A percentile compares a stretch with the other conserved stretches of the same genome.
These are phyloP conservation scores for Pezicula neosporulosa DNA, from an alignment of 2,329 filamentous ascomycete species.

Conservation along the genomic window DNA sequence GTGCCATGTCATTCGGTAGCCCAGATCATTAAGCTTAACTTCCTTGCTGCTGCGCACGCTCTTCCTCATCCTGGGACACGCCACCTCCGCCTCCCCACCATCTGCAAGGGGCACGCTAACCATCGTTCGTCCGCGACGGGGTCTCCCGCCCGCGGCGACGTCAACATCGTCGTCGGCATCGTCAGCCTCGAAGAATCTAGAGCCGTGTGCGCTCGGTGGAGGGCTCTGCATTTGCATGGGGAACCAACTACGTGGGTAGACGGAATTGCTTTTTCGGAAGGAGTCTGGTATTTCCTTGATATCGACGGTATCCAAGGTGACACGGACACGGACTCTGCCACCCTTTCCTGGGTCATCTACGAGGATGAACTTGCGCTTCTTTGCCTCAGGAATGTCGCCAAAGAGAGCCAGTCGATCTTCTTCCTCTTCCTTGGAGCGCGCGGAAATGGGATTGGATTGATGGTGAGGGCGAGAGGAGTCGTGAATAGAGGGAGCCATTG, in stretches of 20 bases:
- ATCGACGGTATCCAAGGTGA: constrained; percentile 89
- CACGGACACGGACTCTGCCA: constrained; percentile 79
- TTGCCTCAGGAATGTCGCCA: constrained; percentile 82
- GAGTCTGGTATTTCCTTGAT: constrained; percentile 96
- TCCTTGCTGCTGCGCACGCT: constrained; percentile 73
- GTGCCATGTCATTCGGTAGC: constrained; percentile 94
- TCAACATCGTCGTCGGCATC: constrained; percentile 55
- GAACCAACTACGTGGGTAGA: constrained; percentile 89
- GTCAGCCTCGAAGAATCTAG: constrained; percentile 70
- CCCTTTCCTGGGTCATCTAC: constrained; percentile 85
- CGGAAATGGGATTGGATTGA: constrained; percentile 35
- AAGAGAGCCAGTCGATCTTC: constrained; percentile 69
- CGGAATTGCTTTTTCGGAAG: constrained; percentile 84
- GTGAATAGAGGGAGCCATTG: constrained; percentile 64
- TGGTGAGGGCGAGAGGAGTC: constrained; percentile 28
- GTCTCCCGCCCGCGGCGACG: constrained; percentile 20
- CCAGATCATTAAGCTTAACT: constrained; percentile 87
- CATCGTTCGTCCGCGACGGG: constrained; percentile 37
- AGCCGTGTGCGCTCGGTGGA: constrained; percentile 70
- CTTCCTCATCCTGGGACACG: constrained; percentile 71
- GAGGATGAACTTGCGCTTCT: constrained; percentile 94
- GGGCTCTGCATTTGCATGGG: constrained; percentile 89
- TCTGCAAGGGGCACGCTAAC: constrained; percentile 65
- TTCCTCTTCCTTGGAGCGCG: constrained; percentile 33
- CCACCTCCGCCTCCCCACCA: constrained; percentile 68